phyloP scores from a whole-genome alignment of 2,329 filamentous ascomycete genomes.

The Grosmannia huntii region DNA sequence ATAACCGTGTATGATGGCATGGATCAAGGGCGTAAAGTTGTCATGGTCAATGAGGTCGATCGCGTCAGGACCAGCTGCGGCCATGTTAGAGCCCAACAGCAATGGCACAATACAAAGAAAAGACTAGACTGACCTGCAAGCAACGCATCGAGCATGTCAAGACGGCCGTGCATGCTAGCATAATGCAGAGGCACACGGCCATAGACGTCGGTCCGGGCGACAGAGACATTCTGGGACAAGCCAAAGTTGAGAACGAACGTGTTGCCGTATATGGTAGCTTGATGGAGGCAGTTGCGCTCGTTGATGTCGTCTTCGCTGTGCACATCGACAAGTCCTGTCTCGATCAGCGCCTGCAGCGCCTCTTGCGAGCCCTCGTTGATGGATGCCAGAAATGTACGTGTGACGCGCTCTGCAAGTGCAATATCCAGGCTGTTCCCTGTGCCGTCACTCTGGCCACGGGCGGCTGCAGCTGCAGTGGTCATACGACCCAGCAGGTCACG shows the following conservation, averaged over 20 bases:
- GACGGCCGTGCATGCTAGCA: slow-evolving; percentile 83
- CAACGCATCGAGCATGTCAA: slow-evolving; percentile 69
- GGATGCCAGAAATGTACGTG: slow-evolving; percentile 78
- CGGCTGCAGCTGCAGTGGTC: slow-evolving; percentile 38
- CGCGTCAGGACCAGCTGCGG: slow-evolving; percentile 55
- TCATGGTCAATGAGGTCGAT: slow-evolving; percentile 88
- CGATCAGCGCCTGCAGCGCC: slow-evolving; percentile 62
- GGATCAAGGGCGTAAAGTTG: slow-evolving; percentile 92
- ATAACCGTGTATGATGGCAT: slow-evolving; percentile 83
- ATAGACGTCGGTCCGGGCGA: slow-evolving; percentile 79
- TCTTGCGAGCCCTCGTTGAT: slow-evolving; percentile 74
- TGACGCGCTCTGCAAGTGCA: slow-evolving; percentile 60
- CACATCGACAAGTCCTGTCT: slow-evolving; percentile 76
- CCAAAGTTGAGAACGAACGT: slow-evolving; percentile 64
- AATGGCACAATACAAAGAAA: background rate
- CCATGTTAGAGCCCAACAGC: background rate
- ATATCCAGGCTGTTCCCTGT: slow-evolving; percentile 30
- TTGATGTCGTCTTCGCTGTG: slow-evolving; percentile 95
- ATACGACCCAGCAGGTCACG: slow-evolving; percentile 72
- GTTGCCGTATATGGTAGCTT: slow-evolving; percentile 90
- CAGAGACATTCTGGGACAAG: slow-evolving; percentile 61
- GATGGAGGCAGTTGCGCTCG: slow-evolving; percentile 89
- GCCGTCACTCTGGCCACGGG: slow-evolving; percentile 26
- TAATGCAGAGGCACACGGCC: slow-evolving; percentile 90
- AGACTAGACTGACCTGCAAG: slow-evolving; percentile 40